phyloP scores from a whole-genome alignment of 441 rosid species.

The Jatropha multifida region DNA sequence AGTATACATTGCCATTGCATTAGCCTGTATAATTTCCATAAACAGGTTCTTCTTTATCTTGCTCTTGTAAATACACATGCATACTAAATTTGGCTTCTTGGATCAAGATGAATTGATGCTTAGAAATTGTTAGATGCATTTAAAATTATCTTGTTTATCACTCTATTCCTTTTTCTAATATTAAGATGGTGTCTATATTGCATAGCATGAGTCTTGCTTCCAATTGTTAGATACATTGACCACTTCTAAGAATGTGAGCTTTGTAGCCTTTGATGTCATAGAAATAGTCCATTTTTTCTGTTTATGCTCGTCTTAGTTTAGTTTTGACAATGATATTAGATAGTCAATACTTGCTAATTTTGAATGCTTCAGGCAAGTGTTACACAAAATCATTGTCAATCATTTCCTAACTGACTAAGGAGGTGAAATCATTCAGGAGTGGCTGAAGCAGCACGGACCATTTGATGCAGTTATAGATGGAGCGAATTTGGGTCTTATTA shows the following conservation, averaged over 20 bases:
- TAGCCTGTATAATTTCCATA: background rate
- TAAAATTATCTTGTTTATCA: background rate
- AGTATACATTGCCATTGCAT: no score
- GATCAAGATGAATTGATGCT: background rate
- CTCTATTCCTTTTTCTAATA: background rate
- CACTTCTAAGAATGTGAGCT: background rate
- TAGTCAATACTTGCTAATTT: conserved; percentile 9
- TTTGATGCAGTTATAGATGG: conserved; percentile 92
- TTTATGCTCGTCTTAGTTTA: background rate
- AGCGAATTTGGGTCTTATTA: conserved; percentile 70
- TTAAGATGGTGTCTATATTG: background rate
- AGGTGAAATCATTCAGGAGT: conserved; percentile 54
- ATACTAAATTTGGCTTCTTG: background rate
- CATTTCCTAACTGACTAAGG: conserved; percentile 29
- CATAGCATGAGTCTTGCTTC: conserved; percentile 1
- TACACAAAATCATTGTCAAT: conserved; percentile 22
- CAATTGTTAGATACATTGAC: background rate
- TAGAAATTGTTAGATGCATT: background rate
- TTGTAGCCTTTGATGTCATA: background rate
- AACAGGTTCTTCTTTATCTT: conserved; percentile 2
- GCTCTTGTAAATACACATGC: background rate
- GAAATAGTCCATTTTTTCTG: background rate
- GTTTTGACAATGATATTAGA: background rate
- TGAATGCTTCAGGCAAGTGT: conserved; percentile 12
- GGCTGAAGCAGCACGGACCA: conserved; percentile 81